Conservation (phyloP, 441 rosid genomes). For the Brassica balearica region DNA sequence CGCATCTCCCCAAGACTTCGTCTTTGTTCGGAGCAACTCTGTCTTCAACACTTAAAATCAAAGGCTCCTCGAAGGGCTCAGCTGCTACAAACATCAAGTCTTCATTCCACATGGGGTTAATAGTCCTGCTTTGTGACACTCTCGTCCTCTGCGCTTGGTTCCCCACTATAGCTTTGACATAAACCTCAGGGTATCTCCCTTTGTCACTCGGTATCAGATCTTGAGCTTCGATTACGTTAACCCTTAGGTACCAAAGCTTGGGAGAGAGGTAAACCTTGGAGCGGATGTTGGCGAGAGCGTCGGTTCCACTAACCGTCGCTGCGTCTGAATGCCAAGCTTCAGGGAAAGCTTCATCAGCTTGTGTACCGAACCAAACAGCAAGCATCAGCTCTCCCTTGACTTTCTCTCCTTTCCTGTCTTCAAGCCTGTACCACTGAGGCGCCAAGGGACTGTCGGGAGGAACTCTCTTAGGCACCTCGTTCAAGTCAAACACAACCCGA, state of each 20-base stretch:
- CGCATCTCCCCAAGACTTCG: conserved; percentile 76
- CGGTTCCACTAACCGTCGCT: conserved; percentile 78
- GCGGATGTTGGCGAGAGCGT: conserved; percentile 80
- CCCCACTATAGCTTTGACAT: conserved; percentile 75
- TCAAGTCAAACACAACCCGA: conserved; percentile 73
- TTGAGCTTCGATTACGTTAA: conserved; percentile 96
- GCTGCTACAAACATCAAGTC: conserved; percentile 97
- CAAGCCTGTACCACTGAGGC: conserved; percentile 95
- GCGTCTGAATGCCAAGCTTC: conserved; percentile 99
- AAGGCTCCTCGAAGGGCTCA: conserved; percentile 89
- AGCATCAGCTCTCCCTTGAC: conserved; percentile 87
- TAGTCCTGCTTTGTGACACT: conserved; percentile 62
- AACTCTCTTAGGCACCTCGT: conserved; percentile 86
- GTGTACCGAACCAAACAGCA: conserved; percentile 99
- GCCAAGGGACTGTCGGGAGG: conserved; percentile 99
- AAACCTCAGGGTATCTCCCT: conserved; percentile 83
- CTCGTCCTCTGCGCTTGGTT: conserved; percentile 72
- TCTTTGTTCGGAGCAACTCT: conserved; percentile 90
- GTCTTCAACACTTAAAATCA: conserved; percentile 85
- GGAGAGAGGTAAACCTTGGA: conserved; percentile 98
- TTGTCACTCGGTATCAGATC: conserved; percentile 75
- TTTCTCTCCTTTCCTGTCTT: conserved; percentile 75
- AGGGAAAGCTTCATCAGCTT: conserved; percentile 97
- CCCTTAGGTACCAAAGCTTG: conserved; percentile 94
- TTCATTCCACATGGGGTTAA: conserved; percentile 95